phyloP scores from a whole-genome alignment of 768 basidiomycete species.

The Tylopilus vinaceipallidus region DNA sequence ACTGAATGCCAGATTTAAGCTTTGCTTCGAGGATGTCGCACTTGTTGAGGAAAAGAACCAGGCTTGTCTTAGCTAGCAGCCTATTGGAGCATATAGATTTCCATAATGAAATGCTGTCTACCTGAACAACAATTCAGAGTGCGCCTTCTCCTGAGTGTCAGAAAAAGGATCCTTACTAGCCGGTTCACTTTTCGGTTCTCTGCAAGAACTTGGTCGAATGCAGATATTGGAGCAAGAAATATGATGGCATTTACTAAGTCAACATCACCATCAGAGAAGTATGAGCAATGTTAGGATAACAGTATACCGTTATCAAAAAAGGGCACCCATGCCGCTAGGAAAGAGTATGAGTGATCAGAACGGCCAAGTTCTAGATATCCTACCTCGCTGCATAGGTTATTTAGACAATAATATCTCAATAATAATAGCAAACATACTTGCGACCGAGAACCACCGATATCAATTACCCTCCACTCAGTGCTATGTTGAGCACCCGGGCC shows the following conservation, averaged over 20 bases:
- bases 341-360: conserved; percentile 9
- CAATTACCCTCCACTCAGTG: conserved; percentile 54
- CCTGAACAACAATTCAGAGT: conserved; percentile 37
- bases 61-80: conserved; percentile 65
- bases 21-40: conserved; percentile 72
- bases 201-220: conserved; percentile 52
- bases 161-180: conserved; percentile 33
- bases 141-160: not conserved
- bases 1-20: conserved; percentile 58
- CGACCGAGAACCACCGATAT: conserved; percentile 52
- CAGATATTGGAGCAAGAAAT: conserved; percentile 57
- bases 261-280: not conserved
- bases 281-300: not conserved
- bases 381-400: conserved; percentile 30
- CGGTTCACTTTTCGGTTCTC: conserved; percentile 55
- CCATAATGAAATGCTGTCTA: conserved; percentile 78
- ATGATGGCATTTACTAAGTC: conserved; percentile 45
- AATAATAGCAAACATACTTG: conserved; percentile 37
- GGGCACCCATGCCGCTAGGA: conserved; percentile 49
- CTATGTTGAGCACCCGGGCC: conserved; percentile 47
- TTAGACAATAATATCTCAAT: conserved; percentile 1
- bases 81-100: conserved; percentile 68
- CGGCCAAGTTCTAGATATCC: conserved; percentile 16
- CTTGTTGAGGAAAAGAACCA: conserved; percentile 82
- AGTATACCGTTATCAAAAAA: conserved; percentile 51